These are phyloP conservation scores for Penicillium parvum DNA, from an alignment of 495 filamentous ascomycete species.

Conservation along the genomic window DNA sequence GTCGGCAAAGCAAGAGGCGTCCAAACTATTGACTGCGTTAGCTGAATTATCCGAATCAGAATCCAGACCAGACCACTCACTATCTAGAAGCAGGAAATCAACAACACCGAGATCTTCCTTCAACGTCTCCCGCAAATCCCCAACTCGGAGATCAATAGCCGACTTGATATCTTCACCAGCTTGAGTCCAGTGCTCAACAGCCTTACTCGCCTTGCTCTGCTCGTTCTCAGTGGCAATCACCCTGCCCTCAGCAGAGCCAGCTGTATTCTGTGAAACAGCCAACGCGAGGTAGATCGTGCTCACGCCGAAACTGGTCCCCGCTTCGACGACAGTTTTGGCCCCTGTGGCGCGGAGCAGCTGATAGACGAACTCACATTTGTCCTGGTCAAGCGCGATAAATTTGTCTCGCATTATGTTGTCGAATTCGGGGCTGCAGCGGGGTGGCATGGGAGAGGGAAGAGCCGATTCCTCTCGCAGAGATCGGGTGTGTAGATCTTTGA, in stretches of 20 bases:
- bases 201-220: conserved; percentile 40
- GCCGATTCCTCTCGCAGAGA: too few species aligned
- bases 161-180: conserved; percentile 38
- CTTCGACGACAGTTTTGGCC: conserved; percentile 51
- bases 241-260: conserved; percentile 21
- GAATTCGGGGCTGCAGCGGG: conserved; percentile 16
- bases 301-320: conserved; percentile 56
- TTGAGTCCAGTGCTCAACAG: conserved; percentile 45
- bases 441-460: too few species aligned
- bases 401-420: conserved; percentile 44
- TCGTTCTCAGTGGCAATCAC: conserved; percentile 59
- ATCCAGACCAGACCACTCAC: conserved; percentile 29
- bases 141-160: conserved; percentile 51
- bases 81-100: conserved; percentile 54
- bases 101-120: conserved; percentile 39
- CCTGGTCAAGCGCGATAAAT: conserved; percentile 52
- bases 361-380: conserved; percentile 53
- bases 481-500: conserved; percentile 22
- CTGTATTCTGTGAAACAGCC: conserved; percentile 39
- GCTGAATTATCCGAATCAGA: not conserved
- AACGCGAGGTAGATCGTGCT: conserved; percentile 58
- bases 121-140: conserved; percentile 51
- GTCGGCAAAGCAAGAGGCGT: conserved; percentile 47
- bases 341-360: conserved; percentile 33
- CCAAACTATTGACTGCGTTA: conserved; percentile 42